phyloP scores from a whole-genome alignment of 768 basidiomycete species.

The Punctularia strigosozonata region DNA sequence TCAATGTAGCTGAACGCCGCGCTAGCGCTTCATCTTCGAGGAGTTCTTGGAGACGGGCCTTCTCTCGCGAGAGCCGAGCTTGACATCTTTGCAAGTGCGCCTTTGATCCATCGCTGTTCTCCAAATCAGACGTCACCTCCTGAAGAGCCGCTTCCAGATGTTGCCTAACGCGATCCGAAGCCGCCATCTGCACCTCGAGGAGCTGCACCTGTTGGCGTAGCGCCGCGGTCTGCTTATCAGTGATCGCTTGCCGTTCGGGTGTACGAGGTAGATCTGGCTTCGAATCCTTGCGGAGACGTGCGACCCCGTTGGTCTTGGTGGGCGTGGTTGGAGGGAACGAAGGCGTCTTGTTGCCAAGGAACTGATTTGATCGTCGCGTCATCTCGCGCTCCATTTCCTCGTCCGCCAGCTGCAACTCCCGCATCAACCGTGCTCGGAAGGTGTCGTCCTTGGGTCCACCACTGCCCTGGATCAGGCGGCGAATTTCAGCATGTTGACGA shows the following conservation, averaged over 20 bases:
- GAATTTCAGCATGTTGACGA: constrained; percentile 61
- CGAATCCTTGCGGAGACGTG: constrained; percentile 24
- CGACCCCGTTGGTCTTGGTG: constrained; percentile 27
- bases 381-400: constrained; percentile 44
- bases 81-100: constrained; percentile 48
- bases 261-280: constrained; percentile 23
- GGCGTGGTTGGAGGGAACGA: constrained; percentile 35
- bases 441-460: constrained; percentile 46
- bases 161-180: constrained; percentile 53
- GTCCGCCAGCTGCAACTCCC: constrained; percentile 51
- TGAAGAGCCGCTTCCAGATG: constrained; percentile 50
- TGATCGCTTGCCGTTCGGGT: constrained; percentile 31
- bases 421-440: constrained; percentile 50
- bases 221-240: constrained; percentile 26
- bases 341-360: constrained; percentile 12
- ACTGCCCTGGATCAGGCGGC: constrained; percentile 47
- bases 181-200: constrained; percentile 56
- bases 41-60: constrained; percentile 38
- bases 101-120: constrained; percentile 54
- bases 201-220: constrained; percentile 56
- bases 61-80: constrained; percentile 45
- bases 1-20: constrained; percentile 45
- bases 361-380: constrained; percentile 21
- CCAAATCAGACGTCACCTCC: constrained; percentile 48
- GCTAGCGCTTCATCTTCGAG: constrained; percentile 55